A percentile compares a stretch with the other conserved stretches of the same genome.
phyloP scores from a whole-genome alignment of 2,329 filamentous ascomycete genomes.

The Alternaria atra region DNA sequence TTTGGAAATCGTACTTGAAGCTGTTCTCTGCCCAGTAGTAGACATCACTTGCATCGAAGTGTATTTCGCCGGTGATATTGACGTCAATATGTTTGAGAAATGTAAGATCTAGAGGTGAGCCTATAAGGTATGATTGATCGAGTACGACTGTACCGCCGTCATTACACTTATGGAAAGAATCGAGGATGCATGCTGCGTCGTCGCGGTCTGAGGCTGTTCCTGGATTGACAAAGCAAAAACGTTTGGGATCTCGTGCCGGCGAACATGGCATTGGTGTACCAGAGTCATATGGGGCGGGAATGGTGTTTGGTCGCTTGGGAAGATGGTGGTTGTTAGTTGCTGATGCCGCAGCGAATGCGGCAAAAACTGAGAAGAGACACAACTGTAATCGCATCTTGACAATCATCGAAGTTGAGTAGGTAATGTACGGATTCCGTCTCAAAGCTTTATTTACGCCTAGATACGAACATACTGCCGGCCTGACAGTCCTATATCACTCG shows the following conservation, averaged over 20 bases:
- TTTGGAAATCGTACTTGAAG: constrained; percentile 60
- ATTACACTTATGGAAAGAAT: not conserved
- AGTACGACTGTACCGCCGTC: not conserved
- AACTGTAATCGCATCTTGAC: not conserved
- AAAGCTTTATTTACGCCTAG: not conserved
- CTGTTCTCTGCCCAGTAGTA: constrained; percentile 20
- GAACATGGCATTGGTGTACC: not conserved
- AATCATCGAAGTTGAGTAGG: not conserved
- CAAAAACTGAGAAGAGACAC: not conserved
- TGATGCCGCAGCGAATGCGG: not conserved
- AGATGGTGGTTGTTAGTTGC: not conserved
- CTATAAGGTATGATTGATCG: not conserved
- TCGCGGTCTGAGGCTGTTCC: not conserved
- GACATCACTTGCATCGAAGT: not conserved
- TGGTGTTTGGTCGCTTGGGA: not conserved
- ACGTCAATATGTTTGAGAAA: not conserved
- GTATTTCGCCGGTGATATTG: not conserved
- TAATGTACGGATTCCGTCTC: not conserved
- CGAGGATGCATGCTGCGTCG: not conserved
- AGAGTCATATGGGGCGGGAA: not conserved
- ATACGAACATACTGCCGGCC: not conserved
- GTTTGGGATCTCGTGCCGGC: not conserved
- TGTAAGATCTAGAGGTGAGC: not conserved
- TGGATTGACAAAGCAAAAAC: not conserved
- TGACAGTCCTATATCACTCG: not conserved